phyloP scores from a whole-genome alignment of 2,329 filamentous ascomycete genomes.

The Drechslerella dactyloides region DNA sequence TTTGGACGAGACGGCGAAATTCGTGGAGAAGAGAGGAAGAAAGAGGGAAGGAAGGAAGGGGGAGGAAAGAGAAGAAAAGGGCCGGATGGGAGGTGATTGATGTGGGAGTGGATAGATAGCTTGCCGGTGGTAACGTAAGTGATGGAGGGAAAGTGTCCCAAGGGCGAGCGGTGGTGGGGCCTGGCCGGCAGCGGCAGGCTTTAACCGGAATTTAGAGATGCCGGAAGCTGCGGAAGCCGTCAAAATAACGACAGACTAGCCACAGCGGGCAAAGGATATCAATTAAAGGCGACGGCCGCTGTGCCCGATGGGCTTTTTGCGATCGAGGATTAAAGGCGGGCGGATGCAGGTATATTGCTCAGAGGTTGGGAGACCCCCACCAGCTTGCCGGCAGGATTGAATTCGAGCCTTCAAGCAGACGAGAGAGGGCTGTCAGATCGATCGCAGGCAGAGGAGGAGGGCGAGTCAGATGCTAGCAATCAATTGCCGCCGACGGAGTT shows the following conservation, averaged over 20 bases:
- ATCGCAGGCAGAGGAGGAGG: too few species aligned
- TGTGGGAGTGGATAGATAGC: too few species aligned
- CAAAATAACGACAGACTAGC: constrained; percentile 29
- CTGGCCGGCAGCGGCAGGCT: constrained; percentile 16
- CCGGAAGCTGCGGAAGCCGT: constrained; percentile 45
- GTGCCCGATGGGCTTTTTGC: neutral
- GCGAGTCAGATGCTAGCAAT: too few species aligned
- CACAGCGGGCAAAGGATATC: constrained; percentile 6
- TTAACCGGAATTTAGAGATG: constrained; percentile 45
- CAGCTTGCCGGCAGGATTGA: too few species aligned
- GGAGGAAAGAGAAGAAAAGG: neutral
- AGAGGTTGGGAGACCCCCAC: neutral
- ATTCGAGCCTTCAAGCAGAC: too few species aligned
- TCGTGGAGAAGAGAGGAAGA: neutral
- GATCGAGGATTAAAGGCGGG: neutral
- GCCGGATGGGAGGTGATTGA: too few species aligned
- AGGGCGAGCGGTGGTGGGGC: neutral
- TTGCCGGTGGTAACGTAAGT: neutral
- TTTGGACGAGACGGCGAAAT: neutral
- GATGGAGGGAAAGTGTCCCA: neutral
- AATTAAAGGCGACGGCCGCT: neutral
- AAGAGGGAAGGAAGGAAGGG: neutral
- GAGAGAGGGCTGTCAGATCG: too few species aligned
- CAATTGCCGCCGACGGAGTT: too few species aligned
- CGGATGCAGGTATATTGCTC: neutral